phyloP scores from a whole-genome alignment of 768 basidiomycete genomes.

The Xerocomellus intermedius region DNA sequence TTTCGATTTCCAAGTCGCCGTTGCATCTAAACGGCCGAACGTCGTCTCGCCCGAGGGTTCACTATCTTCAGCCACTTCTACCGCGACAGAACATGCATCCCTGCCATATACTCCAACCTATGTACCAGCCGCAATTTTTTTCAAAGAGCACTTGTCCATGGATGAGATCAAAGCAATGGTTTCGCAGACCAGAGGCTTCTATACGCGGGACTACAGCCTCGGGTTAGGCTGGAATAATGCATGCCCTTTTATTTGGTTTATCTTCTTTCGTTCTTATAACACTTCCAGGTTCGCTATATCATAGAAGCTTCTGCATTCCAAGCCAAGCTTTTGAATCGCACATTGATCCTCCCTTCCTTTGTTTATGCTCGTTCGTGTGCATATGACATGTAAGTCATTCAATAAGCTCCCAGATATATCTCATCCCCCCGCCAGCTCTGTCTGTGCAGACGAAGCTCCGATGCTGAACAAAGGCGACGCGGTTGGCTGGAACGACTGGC shows the following conservation, averaged over 20 bases:
- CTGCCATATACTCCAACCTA: neutral
- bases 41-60: neutral
- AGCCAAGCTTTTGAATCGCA: slow-evolving; percentile 39
- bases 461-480: slow-evolving; percentile 45
- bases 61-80: neutral
- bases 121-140: neutral
- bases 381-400: slow-evolving; percentile 34
- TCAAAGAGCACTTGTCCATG: slow-evolving; percentile 21
- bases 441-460: slow-evolving; percentile 38
- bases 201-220: slow-evolving; percentile 41
- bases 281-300: slow-evolving; percentile 41
- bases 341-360: slow-evolving; percentile 40
- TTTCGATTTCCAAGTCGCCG: slow-evolving; percentile 9
- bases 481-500: slow-evolving; percentile 39
- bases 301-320: slow-evolving; percentile 41
- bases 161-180: slow-evolving; percentile 37
- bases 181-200: slow-evolving; percentile 39
- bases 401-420: neutral
- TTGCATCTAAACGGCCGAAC: slow-evolving; percentile 6
- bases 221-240: slow-evolving; percentile 49
- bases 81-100: neutral
- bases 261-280: neutral
- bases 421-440: slow-evolving; percentile 18
- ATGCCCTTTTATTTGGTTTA: slow-evolving; percentile 3
- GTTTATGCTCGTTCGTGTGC: slow-evolving; percentile 45